A percentile compares a stretch with the other conserved stretches of the same genome.
phyloP scores from a whole-genome alignment of 768 basidiomycete genomes.

The Agrocybe pediades region DNA sequence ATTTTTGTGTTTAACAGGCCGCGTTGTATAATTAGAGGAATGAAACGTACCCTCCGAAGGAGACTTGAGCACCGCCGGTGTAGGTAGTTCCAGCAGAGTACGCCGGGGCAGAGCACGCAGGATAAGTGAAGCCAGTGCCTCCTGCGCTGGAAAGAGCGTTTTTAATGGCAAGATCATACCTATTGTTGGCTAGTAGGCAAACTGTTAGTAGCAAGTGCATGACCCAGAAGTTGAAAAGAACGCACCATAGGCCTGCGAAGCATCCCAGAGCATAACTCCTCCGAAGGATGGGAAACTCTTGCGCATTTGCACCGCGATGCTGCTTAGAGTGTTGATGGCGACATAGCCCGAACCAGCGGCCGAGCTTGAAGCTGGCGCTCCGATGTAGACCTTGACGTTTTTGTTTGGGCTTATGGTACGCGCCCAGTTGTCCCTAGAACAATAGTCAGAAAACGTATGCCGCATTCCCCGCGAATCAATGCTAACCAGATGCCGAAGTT shows the following conservation, averaged over 20 bases:
- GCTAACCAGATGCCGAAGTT: slow-evolving; percentile 59
- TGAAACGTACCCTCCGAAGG: slow-evolving; percentile 52
- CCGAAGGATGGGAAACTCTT: slow-evolving; percentile 65
- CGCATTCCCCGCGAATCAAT: too few species aligned
- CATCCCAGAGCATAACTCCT: slow-evolving; percentile 62
- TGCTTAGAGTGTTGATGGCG: slow-evolving; percentile 44
- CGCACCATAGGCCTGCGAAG: slow-evolving; percentile 47
- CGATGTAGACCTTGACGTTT: slow-evolving; percentile 67
- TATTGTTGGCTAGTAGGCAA: slow-evolving; percentile 46
- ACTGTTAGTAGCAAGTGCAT: background rate
- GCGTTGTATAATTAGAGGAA: background rate
- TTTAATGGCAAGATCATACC: slow-evolving; percentile 64
- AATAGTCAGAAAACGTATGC: background rate
- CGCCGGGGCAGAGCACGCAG: slow-evolving; percentile 57
- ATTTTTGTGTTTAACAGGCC: slow-evolving; percentile 2
- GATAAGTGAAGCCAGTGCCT: slow-evolving; percentile 69
- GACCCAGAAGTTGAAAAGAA: slow-evolving; percentile 35
- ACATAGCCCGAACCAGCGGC: slow-evolving; percentile 67
- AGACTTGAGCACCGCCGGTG: slow-evolving; percentile 50
- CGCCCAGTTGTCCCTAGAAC: slow-evolving; percentile 64
- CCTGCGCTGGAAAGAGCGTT: slow-evolving; percentile 59
- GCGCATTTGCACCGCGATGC: slow-evolving; percentile 50
- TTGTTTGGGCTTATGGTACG: slow-evolving; percentile 56
- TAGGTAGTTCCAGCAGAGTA: slow-evolving; percentile 53
- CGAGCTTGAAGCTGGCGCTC: slow-evolving; percentile 57